Evolutionary conservation across 2,329 filamentous ascomycete genomes (phyloP).

Genomic region (Piedraia hortae): DNA sequence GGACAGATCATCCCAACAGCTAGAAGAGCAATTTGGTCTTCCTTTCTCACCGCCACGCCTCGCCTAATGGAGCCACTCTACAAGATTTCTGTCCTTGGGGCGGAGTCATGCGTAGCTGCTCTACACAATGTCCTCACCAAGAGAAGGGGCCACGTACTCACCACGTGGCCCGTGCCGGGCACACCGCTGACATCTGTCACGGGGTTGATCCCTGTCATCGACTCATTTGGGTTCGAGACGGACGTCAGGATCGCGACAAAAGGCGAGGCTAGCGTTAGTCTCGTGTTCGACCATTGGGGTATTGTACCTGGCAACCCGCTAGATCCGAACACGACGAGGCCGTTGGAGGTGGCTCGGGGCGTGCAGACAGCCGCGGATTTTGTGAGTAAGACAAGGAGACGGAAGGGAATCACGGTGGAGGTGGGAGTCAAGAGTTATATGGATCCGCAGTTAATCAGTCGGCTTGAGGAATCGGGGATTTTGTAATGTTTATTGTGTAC

Average conservation of each 20-base stretch:
- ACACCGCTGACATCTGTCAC: slow-evolving; percentile 81
- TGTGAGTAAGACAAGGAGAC: slow-evolving; percentile 75
- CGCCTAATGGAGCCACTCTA: slow-evolving; percentile 94
- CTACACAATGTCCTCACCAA: slow-evolving; percentile 80
- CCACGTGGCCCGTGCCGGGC: slow-evolving; percentile 80
- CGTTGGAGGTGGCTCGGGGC: slow-evolving; percentile 63
- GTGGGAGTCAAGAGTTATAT: slow-evolving; percentile 89
- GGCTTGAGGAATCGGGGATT: slow-evolving; percentile 65
- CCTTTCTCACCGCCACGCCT: slow-evolving; percentile 89
- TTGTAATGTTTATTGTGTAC: slow-evolving; percentile 15
- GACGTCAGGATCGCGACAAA: slow-evolving; percentile 90
- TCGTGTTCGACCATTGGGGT: slow-evolving; percentile 89
- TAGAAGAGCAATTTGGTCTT: slow-evolving; percentile 76
- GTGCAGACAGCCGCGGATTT: slow-evolving; percentile 87
- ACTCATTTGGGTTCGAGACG: slow-evolving; percentile 94
- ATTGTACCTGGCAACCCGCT: slow-evolving; percentile 89
- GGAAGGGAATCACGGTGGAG: slow-evolving; percentile 87
- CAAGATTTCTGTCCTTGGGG: slow-evolving; percentile 72
- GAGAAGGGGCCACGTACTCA: slow-evolving; percentile 70
- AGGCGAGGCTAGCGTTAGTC: slow-evolving; percentile 64
- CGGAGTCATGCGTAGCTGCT: slow-evolving; percentile 62
- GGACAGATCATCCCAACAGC: slow-evolving; percentile 94
- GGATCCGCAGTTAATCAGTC: slow-evolving; percentile 77
- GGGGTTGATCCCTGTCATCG: slow-evolving; percentile 81
- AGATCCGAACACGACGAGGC: slow-evolving; percentile 55